Evolutionary conservation across 2,329 filamentous ascomycete species (phyloP).

Genomic region (Plenodomus tracheiphilus): DNA sequence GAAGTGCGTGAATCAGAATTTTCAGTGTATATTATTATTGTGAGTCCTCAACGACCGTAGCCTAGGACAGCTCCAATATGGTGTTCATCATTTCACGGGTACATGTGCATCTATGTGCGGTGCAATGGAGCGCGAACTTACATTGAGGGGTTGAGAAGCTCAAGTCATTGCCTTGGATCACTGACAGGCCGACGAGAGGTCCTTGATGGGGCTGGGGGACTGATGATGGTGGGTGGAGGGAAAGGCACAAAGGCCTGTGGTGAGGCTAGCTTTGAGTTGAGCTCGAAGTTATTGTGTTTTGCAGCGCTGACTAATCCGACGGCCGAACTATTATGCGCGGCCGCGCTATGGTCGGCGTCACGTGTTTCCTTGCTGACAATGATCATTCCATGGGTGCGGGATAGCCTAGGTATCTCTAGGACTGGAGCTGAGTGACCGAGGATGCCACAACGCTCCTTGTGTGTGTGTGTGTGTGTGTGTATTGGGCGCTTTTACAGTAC

Average conservation of each 20-base stretch:
- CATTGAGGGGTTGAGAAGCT: conserved; percentile 1
- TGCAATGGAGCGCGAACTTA: conserved; percentile 14
- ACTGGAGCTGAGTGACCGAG: no score
- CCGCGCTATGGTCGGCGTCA: no score
- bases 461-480: neutral
- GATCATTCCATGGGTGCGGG: no score
- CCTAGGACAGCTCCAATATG: conserved; percentile 81
- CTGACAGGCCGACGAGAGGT: conserved; percentile 3
- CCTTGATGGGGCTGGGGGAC: neutral
- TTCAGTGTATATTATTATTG: conserved; percentile 49
- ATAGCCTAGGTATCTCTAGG: no score
- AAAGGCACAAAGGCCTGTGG: conserved; percentile 16
- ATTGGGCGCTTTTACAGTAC: no score
- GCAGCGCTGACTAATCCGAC: neutral
- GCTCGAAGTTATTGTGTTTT: conserved; percentile 5
- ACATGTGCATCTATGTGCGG: conserved; percentile 1
- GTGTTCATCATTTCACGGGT: conserved; percentile 57
- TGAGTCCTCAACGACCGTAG: conserved; percentile 55
- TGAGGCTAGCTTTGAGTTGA: conserved; percentile 11
- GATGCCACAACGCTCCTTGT: no score
- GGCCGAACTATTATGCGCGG: conserved; percentile 10
- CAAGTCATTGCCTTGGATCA: conserved; percentile 5
- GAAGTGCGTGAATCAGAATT: conserved; percentile 38
- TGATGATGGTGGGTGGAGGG: conserved; percentile 3
- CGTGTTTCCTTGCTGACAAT: no score